Evolutionary conservation across 331 rosid genomes (phyloP), one percentile per base, ranked within the genome.

Genomic region (Dryas integrifolia): DNA sequence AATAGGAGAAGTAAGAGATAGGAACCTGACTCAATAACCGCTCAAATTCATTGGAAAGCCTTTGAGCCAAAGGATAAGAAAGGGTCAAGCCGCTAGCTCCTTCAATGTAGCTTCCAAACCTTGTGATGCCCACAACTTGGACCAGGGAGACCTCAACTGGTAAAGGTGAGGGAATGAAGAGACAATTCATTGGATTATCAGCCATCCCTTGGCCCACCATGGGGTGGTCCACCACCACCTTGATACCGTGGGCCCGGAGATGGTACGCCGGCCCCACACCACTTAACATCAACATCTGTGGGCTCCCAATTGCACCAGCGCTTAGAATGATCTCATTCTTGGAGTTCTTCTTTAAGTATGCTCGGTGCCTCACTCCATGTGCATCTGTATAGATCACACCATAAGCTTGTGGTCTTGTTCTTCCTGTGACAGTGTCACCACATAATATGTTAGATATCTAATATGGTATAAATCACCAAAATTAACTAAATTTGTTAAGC

Each of bases 231-330:
- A 82, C 44, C 7, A 90, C 77, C 44, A 88, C 82, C 58, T 67
- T 4, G 70, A 88, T 82, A 7, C 84, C 70, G 44, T 86, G 96
- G 72, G 84, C 83, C 74, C 21, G 13, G 10, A 92, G 89, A 81
- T 88, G 95, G 8, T 55, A 64, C 16, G 84, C 84, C 0, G 91
- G 89, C 45, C 96, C 95, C 64, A 92, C 56, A 0, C 95, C 92
- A 64, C 96, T 92, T 65, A 88, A 56, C 91, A 92, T 90, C 70
- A 88, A 45, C 55, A 86, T 2, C 39, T 88, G 95, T 70, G 96
- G 96, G 69, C 92, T 92, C 35, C 92, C 91, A 73, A 90, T 72
- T 35, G 92, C 95, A 11, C 96, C 88, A n/a, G 92, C 89, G 71
- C 92, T 81, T 30, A 83, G 40, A 2, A 90, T 81, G 26, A 91